Percentiles rank a stretch among this genome's conserved stretches.
Evolutionary conservation across 164 flowering plant species (phyloP).

Genomic region (Protea cynaroides): DNA sequence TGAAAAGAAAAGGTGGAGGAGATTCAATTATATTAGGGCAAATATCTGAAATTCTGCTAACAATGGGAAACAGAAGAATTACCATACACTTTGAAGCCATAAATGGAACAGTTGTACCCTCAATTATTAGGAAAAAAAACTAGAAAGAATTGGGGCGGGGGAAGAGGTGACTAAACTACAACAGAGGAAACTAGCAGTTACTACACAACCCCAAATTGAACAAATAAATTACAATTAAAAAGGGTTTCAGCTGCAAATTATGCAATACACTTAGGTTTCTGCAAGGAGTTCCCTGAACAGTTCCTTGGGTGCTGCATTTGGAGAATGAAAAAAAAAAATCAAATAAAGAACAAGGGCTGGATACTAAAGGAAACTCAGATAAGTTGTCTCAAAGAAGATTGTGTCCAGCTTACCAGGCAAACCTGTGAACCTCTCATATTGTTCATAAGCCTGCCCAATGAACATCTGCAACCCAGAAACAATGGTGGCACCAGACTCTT

Average conservation of each 20-base stretch:
- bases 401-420: constrained; percentile 60
- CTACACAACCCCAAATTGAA: background rate
- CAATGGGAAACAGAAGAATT: too few relatives aligned
- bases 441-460: constrained; percentile 85
- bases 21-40: too few relatives aligned
- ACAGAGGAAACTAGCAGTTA: background rate
- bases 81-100: too few relatives aligned
- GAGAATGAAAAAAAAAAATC: background rate
- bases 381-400: too few relatives aligned
- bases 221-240: background rate
- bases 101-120: background rate
- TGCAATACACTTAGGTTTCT: constrained; percentile 6
- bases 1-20: too few relatives aligned
- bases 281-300: constrained; percentile 36
- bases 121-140: background rate
- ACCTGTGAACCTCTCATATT: constrained; percentile 84
- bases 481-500: constrained; percentile 60
- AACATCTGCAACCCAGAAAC: constrained; percentile 90
- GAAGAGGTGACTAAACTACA: too few relatives aligned
- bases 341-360: background rate
- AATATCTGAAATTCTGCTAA: too few relatives aligned
- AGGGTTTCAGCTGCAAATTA: background rate
- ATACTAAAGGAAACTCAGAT: background rate
- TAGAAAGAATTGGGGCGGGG: background rate
- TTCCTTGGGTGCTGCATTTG: constrained; percentile 51